Evolutionary conservation across 177 flowering plant genomes (phyloP).

Genomic region (Vitis hybrid): DNA sequence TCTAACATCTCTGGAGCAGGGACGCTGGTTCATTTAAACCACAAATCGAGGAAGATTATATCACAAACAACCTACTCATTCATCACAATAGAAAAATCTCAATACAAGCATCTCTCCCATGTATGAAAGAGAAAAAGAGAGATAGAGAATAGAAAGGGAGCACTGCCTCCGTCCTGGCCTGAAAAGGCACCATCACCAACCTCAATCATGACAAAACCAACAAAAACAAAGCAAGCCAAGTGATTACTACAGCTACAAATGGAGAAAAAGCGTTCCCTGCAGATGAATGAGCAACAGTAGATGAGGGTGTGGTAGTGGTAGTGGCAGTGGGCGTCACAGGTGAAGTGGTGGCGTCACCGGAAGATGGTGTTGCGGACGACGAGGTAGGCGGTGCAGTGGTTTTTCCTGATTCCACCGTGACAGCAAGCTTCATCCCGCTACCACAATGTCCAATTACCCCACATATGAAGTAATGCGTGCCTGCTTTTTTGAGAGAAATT

Average conservation of each 20-base stretch:
- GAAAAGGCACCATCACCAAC: neutral
- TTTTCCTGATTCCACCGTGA: conserved; percentile 34
- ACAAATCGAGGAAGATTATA: neutral
- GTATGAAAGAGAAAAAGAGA: neutral
- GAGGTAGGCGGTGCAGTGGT: conserved; percentile 8
- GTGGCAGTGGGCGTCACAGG: conserved; percentile 12
- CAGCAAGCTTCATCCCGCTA: conserved; percentile 74
- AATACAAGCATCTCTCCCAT: conserved; percentile 6
- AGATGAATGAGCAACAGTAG: conserved; percentile 15
- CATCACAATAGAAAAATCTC: neutral
- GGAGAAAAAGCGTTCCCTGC: conserved; percentile 21
- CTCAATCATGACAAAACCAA: conserved; percentile 12
- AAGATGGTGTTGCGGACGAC: conserved; percentile 2
- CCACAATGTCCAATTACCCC: conserved; percentile 63
- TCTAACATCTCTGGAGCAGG: too few relatives aligned
- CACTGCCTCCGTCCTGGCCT: conserved; percentile 63
- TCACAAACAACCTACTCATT: neutral
- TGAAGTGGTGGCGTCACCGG: conserved; percentile 11
- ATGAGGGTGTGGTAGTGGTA: conserved; percentile 20
- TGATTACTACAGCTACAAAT: conserved; percentile 13
- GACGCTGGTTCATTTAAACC: too few relatives aligned
- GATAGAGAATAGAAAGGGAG: conserved; percentile 16
- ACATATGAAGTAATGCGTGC: conserved; percentile 81
- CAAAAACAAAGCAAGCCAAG: conserved; percentile 11
- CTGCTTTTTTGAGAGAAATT: conserved; percentile 61